Conservation (phyloP, 2,329 filamentous ascomycete species). For the Hymenoscyphus albidus region DNA sequence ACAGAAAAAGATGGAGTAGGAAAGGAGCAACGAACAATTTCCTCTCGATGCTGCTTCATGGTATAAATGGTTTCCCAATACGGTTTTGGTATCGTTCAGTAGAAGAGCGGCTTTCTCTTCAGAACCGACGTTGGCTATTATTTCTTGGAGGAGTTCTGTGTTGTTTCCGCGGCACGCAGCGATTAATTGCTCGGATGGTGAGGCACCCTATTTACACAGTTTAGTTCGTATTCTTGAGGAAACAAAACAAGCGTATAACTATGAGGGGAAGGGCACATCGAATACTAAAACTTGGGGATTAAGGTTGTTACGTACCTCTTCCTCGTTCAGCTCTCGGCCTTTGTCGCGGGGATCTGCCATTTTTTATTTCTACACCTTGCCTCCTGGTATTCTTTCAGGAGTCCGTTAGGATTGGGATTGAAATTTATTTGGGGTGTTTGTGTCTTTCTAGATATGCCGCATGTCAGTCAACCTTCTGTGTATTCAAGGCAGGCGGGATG, state of each 20-base stretch:
- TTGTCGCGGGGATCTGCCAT: conserved; percentile 30
- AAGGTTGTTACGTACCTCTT: conserved; percentile 25
- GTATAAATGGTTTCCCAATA: conserved; percentile 82
- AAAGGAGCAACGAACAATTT: conserved; percentile 59
- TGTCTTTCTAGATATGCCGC: background rate
- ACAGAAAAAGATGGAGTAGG: no score
- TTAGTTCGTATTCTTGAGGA: background rate
- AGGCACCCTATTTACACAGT: conserved; percentile 63
- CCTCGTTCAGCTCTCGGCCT: conserved; percentile 29
- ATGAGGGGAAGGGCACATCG: background rate
- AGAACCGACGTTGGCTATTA: conserved; percentile 56
- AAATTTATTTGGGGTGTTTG: background rate
- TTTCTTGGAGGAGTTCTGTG: conserved; percentile 73
- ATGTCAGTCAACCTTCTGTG: background rate
- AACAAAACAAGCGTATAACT: background rate
- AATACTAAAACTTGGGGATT: background rate
- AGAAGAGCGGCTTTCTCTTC: conserved; percentile 65
- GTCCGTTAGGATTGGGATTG: background rate
- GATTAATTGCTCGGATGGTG: conserved; percentile 78
- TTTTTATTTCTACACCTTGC: conserved; percentile 7
- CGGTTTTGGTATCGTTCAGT: conserved; percentile 81
- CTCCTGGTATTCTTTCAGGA: background rate
- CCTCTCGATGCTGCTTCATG: conserved; percentile 85
- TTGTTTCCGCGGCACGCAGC: conserved; percentile 95
- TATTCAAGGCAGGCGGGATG: background rate